Conservation (phyloP, 192 early-diverging fungal genomes). For the Backusella luteola region DNA sequence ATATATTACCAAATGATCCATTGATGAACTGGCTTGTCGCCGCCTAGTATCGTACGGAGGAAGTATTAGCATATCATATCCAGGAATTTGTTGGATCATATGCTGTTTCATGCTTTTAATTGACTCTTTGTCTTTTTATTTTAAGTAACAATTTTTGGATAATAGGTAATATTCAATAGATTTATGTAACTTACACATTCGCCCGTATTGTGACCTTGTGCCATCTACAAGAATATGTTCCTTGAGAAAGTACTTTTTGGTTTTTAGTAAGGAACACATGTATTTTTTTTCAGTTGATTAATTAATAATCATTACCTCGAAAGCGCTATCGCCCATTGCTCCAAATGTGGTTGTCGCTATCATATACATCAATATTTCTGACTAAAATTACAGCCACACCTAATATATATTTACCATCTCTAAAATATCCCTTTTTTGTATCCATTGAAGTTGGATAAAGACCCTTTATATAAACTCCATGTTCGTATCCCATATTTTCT, state of each 20-base stretch:
- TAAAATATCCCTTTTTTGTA: conserved; percentile 22
- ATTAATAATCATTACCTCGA: conserved; percentile 44
- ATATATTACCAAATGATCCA: conserved; percentile 36
- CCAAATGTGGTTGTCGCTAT: conserved; percentile 34
- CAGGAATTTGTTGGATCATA: conserved; percentile 27
- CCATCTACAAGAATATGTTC: conserved; percentile 49
- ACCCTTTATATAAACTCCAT: conserved; percentile 46
- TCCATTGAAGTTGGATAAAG: conserved; percentile 63
- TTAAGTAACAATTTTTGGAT: background rate
- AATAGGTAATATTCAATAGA: background rate
- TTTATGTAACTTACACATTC: conserved; percentile 37
- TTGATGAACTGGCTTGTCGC: background rate
- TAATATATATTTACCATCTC: conserved; percentile 19
- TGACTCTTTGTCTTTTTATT: conserved; percentile 30
- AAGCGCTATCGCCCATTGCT: conserved; percentile 54
- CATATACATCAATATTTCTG: background rate
- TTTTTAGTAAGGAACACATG: background rate
- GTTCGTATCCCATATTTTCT: conserved; percentile 26
- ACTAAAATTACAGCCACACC: background rate
- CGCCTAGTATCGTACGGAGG: conserved; percentile 20
- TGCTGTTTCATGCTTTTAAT: conserved; percentile 32
- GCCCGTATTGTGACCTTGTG: conserved; percentile 25
- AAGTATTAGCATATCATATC: conserved; percentile 18
- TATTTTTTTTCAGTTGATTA: background rate
- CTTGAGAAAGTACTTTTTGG: conserved; percentile 55